Base-by-base conservation (phyloP, 768 basidiomycete species). In the Antrodiella citrinella region DNA sequence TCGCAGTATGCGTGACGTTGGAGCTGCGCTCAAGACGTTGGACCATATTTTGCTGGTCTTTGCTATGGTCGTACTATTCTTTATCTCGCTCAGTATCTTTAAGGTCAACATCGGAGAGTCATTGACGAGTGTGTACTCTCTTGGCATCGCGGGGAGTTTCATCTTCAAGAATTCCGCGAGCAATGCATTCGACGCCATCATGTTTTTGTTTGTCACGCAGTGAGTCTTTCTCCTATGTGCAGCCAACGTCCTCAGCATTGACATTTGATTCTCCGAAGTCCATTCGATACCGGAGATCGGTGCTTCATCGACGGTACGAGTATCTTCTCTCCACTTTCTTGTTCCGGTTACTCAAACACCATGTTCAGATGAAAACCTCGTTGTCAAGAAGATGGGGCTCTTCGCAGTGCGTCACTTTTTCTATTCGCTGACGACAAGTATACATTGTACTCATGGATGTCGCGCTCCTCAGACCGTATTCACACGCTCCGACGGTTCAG, bases 151-250 rank as follows among this genome's bases (percentile, higher is more conserved):
- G 4, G 79, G 78, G 9, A 87, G 85, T 62, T 91, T 91, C 59
- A 74, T 91, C 56, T 91, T 91, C 73, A 88, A 86, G 69, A 77
- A 72, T 55, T 66, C 86, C 3, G 83, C 86, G 19, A 80, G 81
- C 53, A 74, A 67, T 48, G 82, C 82, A 15, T 91, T 91, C 59
- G 86, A 89, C 64, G 75, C 86, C 22, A 82, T 89, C 59, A 83
- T 88, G 75, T 86, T 91, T 62, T 64, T 88, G 54, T 89, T 89
- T 61, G 86, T 89, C 38, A 83, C 86, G 2, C 88, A 91, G 86
- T 87, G 54, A 56, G 85, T 70, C 22, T n/a, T 41, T 41, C 20
- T 39, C 5, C 21, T 41, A 3, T 42, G 26, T n/a, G n/a, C n/a
- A n/a, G n/a, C n/a, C n/a, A n/a, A n/a, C n/a, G n/a, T n/a, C n/a